phyloP scores from a whole-genome alignment of 345 rosid genomes.

The Eutrema yunnanense region DNA sequence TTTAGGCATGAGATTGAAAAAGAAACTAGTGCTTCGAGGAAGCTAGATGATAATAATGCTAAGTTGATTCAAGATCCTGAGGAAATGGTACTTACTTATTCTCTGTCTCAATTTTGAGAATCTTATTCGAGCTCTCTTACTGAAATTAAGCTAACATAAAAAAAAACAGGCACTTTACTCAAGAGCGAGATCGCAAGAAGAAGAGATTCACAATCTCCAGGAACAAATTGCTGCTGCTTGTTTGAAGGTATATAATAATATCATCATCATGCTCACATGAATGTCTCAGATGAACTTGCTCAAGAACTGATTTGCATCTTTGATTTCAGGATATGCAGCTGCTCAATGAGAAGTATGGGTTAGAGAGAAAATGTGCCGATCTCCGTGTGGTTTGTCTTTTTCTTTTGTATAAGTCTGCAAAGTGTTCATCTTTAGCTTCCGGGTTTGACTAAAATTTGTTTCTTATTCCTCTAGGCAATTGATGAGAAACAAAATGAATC shows the following conservation, averaged over 20 bases:
- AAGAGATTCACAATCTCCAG: constrained; percentile 74
- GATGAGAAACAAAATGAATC: constrained; percentile 92
- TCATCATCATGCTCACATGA: background rate
- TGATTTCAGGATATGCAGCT: constrained; percentile 76
- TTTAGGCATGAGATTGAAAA: constrained; percentile 36
- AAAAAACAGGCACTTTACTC: constrained; percentile 53
- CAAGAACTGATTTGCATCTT: constrained; percentile 3
- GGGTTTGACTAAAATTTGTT: constrained; percentile 21
- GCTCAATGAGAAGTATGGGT: constrained; percentile 62
- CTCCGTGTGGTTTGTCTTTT: constrained; percentile 70
- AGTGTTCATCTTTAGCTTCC: constrained; percentile 12
- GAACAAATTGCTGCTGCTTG: constrained; percentile 68
- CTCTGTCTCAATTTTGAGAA: background rate
- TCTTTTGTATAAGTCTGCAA: background rate
- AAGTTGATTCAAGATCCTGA: constrained; percentile 50
- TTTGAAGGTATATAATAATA: constrained; percentile 48
- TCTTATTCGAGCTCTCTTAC: constrained; percentile 11
- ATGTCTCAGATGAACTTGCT: background rate
- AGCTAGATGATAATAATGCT: constrained; percentile 32
- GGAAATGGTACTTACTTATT: constrained; percentile 46
- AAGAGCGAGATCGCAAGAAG: constrained; percentile 53
- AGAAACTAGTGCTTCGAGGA: constrained; percentile 35
- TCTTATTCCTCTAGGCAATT: constrained; percentile 52
- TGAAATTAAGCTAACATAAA: background rate
- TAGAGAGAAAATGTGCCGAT: constrained; percentile 89